Conservation (phyloP, 2,329 filamentous ascomycete genomes). For the Stenocarpella maydis region DNA sequence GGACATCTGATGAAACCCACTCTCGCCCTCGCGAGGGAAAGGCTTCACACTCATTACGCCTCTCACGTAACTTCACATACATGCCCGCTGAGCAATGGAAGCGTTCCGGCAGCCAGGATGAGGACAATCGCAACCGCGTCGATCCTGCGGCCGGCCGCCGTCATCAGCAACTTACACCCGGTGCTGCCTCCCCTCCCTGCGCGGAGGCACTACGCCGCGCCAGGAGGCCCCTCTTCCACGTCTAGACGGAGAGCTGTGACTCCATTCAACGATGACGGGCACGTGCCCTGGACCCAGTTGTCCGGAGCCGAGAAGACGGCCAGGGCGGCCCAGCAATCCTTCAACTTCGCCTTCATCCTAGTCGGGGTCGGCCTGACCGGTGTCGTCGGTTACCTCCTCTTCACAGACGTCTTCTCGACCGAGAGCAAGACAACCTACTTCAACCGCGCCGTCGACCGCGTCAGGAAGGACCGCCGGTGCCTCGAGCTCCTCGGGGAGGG, state of each 20-base stretch:
- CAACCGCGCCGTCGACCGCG: constrained; percentile 82
- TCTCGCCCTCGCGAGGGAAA: neutral
- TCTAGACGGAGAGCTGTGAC: constrained; percentile 76
- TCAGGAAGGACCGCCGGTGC: constrained; percentile 77
- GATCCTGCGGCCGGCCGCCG: constrained; percentile 33
- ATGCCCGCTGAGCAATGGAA: constrained; percentile 32
- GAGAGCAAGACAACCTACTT: constrained; percentile 89
- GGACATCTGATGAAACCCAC: constrained; percentile 14
- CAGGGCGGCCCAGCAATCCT: constrained; percentile 86
- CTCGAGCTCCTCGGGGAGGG: constrained; percentile 77
- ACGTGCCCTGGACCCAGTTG: constrained; percentile 81
- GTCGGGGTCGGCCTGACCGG: constrained; percentile 79
- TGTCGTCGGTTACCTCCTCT: constrained; percentile 81
- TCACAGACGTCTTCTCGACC: constrained; percentile 82
- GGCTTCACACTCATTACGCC: neutral
- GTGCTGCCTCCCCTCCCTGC: constrained; percentile 48
- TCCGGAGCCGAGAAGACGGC: constrained; percentile 80
- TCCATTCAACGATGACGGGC: constrained; percentile 85
- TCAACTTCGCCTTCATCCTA: constrained; percentile 84
- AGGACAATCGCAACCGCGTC: constrained; percentile 31
- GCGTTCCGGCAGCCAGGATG: constrained; percentile 35
- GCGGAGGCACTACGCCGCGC: constrained; percentile 62
- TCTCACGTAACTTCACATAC: neutral
- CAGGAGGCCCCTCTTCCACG: constrained; percentile 46
- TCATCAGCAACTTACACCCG: constrained; percentile 39